Evolutionary conservation across 306 rosid species (phyloP).

Genomic region (Prunus salicina): DNA sequence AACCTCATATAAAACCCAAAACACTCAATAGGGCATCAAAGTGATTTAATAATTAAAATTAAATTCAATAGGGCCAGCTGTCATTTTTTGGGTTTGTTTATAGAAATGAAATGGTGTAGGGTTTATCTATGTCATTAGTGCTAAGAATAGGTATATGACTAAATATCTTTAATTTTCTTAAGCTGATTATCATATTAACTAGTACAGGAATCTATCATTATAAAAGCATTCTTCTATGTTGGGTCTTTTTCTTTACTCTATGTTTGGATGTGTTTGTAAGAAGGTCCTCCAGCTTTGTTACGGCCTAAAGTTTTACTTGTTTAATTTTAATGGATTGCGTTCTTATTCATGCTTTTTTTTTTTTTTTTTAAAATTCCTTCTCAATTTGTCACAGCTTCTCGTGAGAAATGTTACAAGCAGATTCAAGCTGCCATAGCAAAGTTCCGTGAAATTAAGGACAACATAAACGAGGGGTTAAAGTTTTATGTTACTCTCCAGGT

Average conservation of each 20-base stretch:
- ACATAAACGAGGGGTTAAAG: constrained; percentile 88
- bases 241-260: neutral
- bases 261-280: neutral
- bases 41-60: too few species aligned
- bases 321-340: constrained; percentile 7
- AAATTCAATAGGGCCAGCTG: too few species aligned
- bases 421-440: constrained; percentile 92
- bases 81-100: too few species aligned
- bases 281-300: neutral
- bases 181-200: neutral
- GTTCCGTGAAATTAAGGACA: constrained; percentile 87
- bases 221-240: neutral
- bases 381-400: constrained; percentile 59
- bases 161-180: too few species aligned
- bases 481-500: constrained; percentile 93
- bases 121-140: too few species aligned
- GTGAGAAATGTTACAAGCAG: constrained; percentile 92
- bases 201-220: neutral
- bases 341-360: constrained; percentile 6
- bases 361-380: constrained; percentile 17
- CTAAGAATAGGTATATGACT: too few species aligned
- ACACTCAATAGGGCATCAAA: too few species aligned
- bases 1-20: too few species aligned
- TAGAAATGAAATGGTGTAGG: too few species aligned
- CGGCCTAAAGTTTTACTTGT: neutral